Base-by-base conservation (phyloP, 345 rosid species). In the Adansonia digitata region DNA sequence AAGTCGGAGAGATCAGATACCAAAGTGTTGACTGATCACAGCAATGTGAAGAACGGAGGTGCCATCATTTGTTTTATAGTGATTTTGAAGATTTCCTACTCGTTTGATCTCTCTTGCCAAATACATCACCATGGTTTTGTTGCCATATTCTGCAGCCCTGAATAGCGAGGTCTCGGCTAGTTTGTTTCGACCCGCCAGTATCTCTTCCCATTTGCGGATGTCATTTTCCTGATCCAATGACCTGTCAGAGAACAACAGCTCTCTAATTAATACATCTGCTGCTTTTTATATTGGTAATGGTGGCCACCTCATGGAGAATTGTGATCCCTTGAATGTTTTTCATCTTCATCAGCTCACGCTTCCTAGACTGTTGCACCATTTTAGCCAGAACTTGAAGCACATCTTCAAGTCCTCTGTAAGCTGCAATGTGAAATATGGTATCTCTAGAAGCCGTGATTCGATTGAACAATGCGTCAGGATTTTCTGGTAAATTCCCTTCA, bases 21-120 rank as follows among this genome's bases (percentile, higher is more conserved):
- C 78, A 18, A 75, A 75, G 1, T 49, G 13, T 63, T 63, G 77
- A 35, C 34, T 34, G 14, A 34, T 63, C 20, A 74, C 34, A 12
- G 77, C 61, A 63, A 63, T 34, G 45, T 75, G 78, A 53, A 75
- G 70, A 42, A 75, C 68, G 67, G 78, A 67, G 57, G 46, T 29
- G 9, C 31, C 56, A 43, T 75, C 78, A 7, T 48, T 31, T 51
- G 61, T 74, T 11, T 35, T 48, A n/a, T 45, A 48, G 43, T 74
- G 77, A 40, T 26, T 17, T 8, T 8, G 20, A 13, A 74, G 40
- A n/a, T 49, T 59, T 27, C 46, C 70, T 7, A 65, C 34, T 49
- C 22, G 31, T 46, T 26, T 24, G 15, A 61, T 59, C 17, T 22
- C 51, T 7, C 15, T 39, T 7, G 63, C 65, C 2, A 72, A 39